Evolutionary conservation across 352 stramenopile genomes (phyloP), one percentile per base, ranked within the genome.

Genomic region (Globisporangium spiculum): DNA sequence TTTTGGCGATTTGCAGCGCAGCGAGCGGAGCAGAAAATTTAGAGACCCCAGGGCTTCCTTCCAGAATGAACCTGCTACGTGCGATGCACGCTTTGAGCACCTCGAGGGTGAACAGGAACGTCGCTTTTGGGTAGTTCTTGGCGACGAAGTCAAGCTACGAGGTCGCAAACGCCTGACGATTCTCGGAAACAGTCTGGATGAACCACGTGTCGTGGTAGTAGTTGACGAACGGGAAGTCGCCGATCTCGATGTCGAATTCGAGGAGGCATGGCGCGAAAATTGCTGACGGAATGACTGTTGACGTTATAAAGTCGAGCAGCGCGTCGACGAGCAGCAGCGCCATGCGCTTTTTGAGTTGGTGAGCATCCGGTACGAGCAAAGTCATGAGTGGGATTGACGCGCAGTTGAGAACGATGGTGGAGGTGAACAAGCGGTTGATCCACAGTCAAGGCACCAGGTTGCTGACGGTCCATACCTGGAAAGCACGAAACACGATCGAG

Each of bases 181-280:
- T 67, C 62, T 69, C 38, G 3, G 38, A 63, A 2, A 64, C 36
- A 0, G 54, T 38, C 16, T 65, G 36, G 24, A 69, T 27, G 22
- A 57, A 65, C 38, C 64, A 68, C 24, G 63, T 64, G 24, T 68
- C 54, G 34, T n/a, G 24, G 53, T 68, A 68, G 54, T 67, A 60
- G 50, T 67, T 60, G 50, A 67, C 14, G 5, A 67, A 24, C 24
- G 61, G 50, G 20, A 60, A 67, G 34, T 67, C 61, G 22, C 6
- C n/a, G 34, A 38, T 34, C 9, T 6, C 20, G 4, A 16, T 8
- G 12, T 68, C 63, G 16, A 53, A 61, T 12, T 55, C 36, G 63
- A 56, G 41, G 14, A 56, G 36, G 18, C 63, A 68, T 22, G 53
- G 53, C 22, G 54, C n/a, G 18, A 46, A 41, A 18, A 67, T 60